Base-by-base conservation (phyloP, 805 yeast species). In the Metschnikowia arizonensis region DNA sequence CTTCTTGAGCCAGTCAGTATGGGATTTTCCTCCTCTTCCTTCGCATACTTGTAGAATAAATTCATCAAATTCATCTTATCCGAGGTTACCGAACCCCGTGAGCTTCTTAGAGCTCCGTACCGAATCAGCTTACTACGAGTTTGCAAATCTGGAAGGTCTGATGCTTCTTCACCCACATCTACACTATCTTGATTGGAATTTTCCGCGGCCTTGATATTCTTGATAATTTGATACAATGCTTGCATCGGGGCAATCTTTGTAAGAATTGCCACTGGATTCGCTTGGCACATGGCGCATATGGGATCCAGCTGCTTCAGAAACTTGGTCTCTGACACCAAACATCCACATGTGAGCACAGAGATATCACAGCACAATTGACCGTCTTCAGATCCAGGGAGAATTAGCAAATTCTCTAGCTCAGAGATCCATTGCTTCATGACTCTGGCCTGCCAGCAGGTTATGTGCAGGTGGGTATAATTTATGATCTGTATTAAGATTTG, bases 261-360 rank as follows among this genome's bases (percentile, higher is more conserved):
- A 12, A 71, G 43, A 3, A 69, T 29, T 7, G 47, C 35, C 3
- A 58, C 68, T 11, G 53, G 50, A 3, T 9, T 41, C 1, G 46
- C 26, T 6, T 42, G 35, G 47, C 73, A 68, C 6, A 40, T 54
- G 4, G 63, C 64, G 42, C 74, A 69, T 1, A 17, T 25, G 2
- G 47, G 40, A 1, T 44, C 14, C 3, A 12, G 17, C 5, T 34
- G 15, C 40, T 19, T 17, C 23, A 31, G n/a, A 43, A 69, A 69
- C 17, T 38, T 51, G 0, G 57, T 42, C 47, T 70, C 74, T 2
- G 73, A 66, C 2, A 59, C 64, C 24, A 71, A 54, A 52, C 76
- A 71, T 2, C 75, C 75, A 52, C 76, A 71, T 3, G 63, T 55
- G n/a, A 71, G 59, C 11, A 69, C 63, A 12, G 65, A 57, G 4